Evolutionary conservation across 78 protist genomes (phyloP), one percentile per base, ranked within the genome.

Genomic region (Tieghemostelium lacteum): DNA sequence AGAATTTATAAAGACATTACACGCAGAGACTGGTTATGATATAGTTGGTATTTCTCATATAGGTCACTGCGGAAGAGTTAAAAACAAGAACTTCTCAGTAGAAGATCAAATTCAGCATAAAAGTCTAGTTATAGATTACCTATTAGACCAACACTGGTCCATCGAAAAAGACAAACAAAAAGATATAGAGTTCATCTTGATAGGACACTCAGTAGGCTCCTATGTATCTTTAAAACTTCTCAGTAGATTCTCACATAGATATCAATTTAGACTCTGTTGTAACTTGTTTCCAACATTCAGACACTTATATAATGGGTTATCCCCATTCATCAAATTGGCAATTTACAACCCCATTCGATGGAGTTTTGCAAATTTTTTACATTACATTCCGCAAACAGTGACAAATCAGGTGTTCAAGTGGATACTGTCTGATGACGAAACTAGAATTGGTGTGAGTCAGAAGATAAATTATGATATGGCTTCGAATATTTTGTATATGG

Each of bases 21-120:
- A 70, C 20, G 6, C n/a, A 34, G 4, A 54, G 19, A 52, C 65
- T 1, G 55, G 24, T 24, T 26, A 24, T 3, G 31, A 67, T 45
- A 74, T 60, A 57, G 77, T 69, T 65, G 62, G 73, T 39, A 39
- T 69, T 52, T 71, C 83, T 34, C 93, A 87, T 61, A 14, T 76
- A 4, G 93, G 93, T 26, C 93, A 87, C 50, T 75, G 93, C 62
- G 86, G 93, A 29, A 36, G 19, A 65, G 65, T 87, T 28, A n/a
- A n/a, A n/a, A 63, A 87, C n/a, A 50, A 72, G 39, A 14, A 22
- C 33, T 87, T 74, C 54, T 50, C 86, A 36, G 61, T 73, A 5
- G 93, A 87, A 45, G 83, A 87, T 22, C 93, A 87, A 49, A 87
- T 87, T 26, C 28, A 64, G 62, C 93, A 87, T 61, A 87, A 87